Base-by-base conservation (phyloP, 768 basidiomycete genomes). In the Serendipita vermifera region DNA sequence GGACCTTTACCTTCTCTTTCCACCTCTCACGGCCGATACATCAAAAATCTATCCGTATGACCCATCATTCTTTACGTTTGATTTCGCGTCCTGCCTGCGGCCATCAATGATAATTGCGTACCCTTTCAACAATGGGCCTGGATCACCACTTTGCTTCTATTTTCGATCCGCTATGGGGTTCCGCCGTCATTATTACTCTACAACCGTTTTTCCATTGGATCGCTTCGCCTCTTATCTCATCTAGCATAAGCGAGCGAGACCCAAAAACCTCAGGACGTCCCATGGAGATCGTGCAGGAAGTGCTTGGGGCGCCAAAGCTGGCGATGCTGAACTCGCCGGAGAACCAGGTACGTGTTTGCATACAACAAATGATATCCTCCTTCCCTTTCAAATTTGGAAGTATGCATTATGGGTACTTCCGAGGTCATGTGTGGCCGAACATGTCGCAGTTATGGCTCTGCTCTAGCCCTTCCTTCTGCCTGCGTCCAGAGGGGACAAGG, bases 221-320 rank as follows among this genome's bases (percentile, higher is more conserved):
- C 58, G 2, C 24, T 36, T 7, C 20, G 13, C 31, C 38, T 55
- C 29, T 54, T 55, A n/a, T 26, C 55, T 35, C 33, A 36, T 55
- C 13, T 38, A 89, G 83, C 87, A 91, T 66, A 90, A 91, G 66
- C 82, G 87, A 36, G 87, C 88, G 33, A 82, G 87, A 43, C 87
- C 87, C 20, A 89, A 89, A 73, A 87, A 77, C 64, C 87, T 90
- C 85, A 80, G 87, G 39, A 82, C 79, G 64, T 79, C 74, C 54
- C 82, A 84, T 62, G 81, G 82, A 40, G 87, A 87, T 68, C 77
- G 56, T 41, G 54, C 78, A 35, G 78, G 86, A 57, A 71, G 55
- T 78, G 26, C 81, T 82, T 65, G 73, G 70, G 36, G 73, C 76
- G 33, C 81, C 80, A 55, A 79, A 83, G 60, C 79, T 77, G 63